Evolutionary conservation across 805 yeast genomes (phyloP), one percentile per base, ranked within the genome.

Genomic region (Saccharomycodes ludwigii): DNA sequence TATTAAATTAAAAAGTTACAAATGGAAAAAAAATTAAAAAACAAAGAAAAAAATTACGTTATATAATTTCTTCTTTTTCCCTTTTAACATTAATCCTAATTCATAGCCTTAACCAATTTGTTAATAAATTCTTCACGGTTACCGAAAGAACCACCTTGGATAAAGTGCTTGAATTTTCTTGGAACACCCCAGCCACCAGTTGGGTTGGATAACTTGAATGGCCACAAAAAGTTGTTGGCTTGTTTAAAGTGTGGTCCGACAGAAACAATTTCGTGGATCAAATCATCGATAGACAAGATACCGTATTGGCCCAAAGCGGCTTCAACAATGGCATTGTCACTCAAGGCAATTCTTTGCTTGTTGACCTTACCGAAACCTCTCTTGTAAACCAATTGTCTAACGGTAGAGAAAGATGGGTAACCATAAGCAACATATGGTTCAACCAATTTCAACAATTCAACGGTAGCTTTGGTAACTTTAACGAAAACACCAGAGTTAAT

Each of bases 221-320:
- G 95, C 93, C 94, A 83, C 68, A 84, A 74, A 76, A 84, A 84
- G 93, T 83, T 84, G 86, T 81, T 82, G 58, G 82, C 95, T 73
- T 84, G 94, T 73, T 84, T 84, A 85, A 84, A 84, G 86, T 84
- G 84, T 66, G 94, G 94, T 68, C 95, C 95, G 63, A 83, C 94
- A 47, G 94, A 75, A 82, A 71, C 77, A 58, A 84, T 78, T 73
- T 84, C 95, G 78, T 84, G 95, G 68, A 84, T 80, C 71, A 84
- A 75, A 66, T 84, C 95, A 69, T 84, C 95, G 52, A 84, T 63
- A 49, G 91, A 84, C 59, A 69, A 72, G 64, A 84, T 78, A 74
- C 94, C 94, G 80, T 73, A 84, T 71, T 82, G 71, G 66, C 94
- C 94, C 57, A 84, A 74, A 59, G 72, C 54, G 58, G 76, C 83